Percentiles rank a stretch among this genome's conserved stretches.
These are phyloP conservation scores for Neofusicoccum sp. DNA, from an alignment of 2,329 filamentous ascomycete species.

Conservation along the genomic window DNA sequence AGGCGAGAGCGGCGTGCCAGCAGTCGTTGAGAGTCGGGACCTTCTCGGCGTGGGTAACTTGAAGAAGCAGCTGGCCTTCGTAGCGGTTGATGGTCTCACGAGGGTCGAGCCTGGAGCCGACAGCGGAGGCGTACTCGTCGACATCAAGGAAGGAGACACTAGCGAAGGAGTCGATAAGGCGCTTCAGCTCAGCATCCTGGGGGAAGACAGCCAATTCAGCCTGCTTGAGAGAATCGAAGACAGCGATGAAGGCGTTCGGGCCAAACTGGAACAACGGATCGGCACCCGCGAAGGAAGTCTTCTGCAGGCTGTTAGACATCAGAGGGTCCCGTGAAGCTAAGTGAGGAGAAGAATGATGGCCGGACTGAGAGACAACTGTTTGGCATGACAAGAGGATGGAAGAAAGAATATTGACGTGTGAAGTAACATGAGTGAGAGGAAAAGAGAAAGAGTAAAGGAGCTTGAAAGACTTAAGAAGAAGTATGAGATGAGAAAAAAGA, in stretches of 20 bases:
- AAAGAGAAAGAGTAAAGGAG: not conserved
- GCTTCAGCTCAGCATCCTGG: not conserved
- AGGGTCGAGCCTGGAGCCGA: conserved; percentile 27
- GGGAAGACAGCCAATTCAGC: conserved; percentile 30
- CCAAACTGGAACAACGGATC: conserved; percentile 18
- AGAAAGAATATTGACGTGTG: not conserved
- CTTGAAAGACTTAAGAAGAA: conserved; percentile 14
- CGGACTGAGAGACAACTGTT: conserved; percentile 20
- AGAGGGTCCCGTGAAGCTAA: not conserved
- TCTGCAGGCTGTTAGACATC: not conserved
- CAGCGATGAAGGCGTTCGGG: conserved; percentile 25
- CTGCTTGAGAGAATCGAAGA: conserved; percentile 40
- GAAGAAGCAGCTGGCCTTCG: conserved; percentile 31
- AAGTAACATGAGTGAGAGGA: not conserved
- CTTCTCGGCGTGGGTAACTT: not conserved
- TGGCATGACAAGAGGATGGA: not conserved
- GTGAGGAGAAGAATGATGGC: no score
- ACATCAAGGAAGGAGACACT: conserved; percentile 24
- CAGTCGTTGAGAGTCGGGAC: not conserved
- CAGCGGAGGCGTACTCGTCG: conserved; percentile 25
- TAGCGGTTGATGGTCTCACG: conserved; percentile 27
- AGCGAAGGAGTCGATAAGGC: conserved; percentile 23
- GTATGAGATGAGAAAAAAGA: not conserved
- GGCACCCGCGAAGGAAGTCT: not conserved
- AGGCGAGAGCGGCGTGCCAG: conserved; percentile 21